These are phyloP conservation scores for Durusdinium trenchii DNA, from an alignment of 73 alveolate species.

Conservation along the genomic window DNA sequence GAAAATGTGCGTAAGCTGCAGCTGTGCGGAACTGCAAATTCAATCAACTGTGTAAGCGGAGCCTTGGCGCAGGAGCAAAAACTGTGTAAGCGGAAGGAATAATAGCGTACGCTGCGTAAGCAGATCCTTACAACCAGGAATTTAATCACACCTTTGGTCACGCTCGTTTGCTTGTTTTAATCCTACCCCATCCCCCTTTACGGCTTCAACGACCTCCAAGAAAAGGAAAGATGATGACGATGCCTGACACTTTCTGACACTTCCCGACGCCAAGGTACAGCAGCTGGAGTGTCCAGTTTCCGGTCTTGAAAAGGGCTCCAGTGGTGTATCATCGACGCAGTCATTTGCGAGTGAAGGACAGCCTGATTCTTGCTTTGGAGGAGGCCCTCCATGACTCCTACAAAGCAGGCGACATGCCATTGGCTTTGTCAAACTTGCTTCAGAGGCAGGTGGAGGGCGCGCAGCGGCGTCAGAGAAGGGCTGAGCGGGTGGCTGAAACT, in stretches of 20 bases:
- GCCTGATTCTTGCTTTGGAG: conserved; percentile 51
- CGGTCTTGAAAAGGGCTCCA: conserved; percentile 64
- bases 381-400: conserved; percentile 72
- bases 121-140: no score
- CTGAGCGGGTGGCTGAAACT: not conserved
- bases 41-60: no score
- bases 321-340: conserved; percentile 68
- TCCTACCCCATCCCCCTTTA: no score
- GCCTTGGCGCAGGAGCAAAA: no score
- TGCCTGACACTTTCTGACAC: not conserved
- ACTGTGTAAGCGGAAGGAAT: no score
- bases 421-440: conserved; percentile 25
- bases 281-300: conserved; percentile 39
- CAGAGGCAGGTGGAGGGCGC: conserved; percentile 48
- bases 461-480: conserved; percentile 32
- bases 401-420: conserved; percentile 66
- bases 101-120: no score
- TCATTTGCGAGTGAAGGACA: conserved; percentile 83
- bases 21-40: no score
- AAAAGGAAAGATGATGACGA: no score
- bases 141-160: no score
- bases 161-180: no score
- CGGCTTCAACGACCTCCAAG: no score
- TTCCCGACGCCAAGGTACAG: not conserved
- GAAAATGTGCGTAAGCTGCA: no score